Conservation (phyloP, 1,284 basidiomycete genomes). For the Peniophora sp. region DNA sequence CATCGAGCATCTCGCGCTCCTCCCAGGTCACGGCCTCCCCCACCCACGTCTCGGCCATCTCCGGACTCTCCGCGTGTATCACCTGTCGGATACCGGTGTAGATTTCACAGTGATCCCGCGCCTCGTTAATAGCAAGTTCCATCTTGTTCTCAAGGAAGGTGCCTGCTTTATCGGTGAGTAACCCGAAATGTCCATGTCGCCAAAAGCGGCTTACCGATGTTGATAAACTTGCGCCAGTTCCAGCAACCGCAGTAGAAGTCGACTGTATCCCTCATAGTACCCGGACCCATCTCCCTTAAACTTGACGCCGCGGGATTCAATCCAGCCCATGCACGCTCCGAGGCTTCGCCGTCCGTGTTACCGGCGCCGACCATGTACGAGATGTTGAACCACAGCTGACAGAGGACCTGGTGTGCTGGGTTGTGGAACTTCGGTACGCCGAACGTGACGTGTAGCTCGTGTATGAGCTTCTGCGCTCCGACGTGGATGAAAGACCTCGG, state of each 20-base stretch:
- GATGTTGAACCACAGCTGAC: slow-evolving; percentile 13
- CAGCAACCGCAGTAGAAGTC: slow-evolving; percentile 8
- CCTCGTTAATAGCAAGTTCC: neutral
- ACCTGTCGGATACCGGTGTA: neutral
- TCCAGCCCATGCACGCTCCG: slow-evolving; percentile 13
- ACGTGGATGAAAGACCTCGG: neutral
- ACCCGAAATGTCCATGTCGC: neutral
- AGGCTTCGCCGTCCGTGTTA: slow-evolving; percentile 14
- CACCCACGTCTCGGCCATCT: neutral
- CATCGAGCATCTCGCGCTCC: neutral
- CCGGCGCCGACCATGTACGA: slow-evolving; percentile 10
- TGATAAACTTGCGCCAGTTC: slow-evolving; percentile 10
- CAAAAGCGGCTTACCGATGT: neutral
- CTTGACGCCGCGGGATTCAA: slow-evolving; percentile 9
- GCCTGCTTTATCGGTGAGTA: neutral
- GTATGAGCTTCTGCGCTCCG: neutral
- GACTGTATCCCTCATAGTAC: slow-evolving; percentile 6
- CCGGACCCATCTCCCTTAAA: slow-evolving; percentile 11
- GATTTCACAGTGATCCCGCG: neutral
- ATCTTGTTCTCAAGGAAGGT: neutral
- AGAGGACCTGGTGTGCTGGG: slow-evolving; percentile 8
- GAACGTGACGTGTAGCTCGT: slow-evolving; percentile 5
- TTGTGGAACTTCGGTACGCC: slow-evolving; percentile 16
- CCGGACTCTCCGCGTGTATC: neutral
- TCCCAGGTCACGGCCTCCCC: neutral